Base-by-base conservation (phyloP, 23 red algal species). In the Rhodosorus marinus region DNA sequence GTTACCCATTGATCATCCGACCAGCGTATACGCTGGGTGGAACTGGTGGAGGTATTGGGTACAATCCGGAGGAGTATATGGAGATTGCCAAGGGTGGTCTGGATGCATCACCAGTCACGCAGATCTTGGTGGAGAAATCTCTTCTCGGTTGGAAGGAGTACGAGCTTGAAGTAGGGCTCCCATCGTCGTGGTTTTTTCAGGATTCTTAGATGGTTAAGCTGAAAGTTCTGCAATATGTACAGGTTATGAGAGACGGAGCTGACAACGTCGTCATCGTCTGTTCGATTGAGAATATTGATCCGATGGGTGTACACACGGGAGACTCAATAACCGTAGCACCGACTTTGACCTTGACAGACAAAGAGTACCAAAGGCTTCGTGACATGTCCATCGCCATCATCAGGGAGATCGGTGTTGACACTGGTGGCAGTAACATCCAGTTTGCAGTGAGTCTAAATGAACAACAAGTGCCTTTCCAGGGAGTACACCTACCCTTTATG, bases 241-340 rank as follows among this genome's bases (percentile, higher is more conserved):
- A n/a, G n/a, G n/a, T n/a, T n/a, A 75, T 98, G 57, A 72, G 90
- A 31, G 90, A 98, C 72, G 70, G 63, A 8, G 64, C 47, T 15
- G 90, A 98, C 57, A 98, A 98, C 46, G 90, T 98, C 1, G 90
- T 98, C 4, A 98, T 98, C 34, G 64, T 98, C 8, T 98, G 90
- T 56, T 51, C 49, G 31, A 84, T 98, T 65, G 90, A 98, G 51
- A 98, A 98, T 49, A 52, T 98, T 52, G 90, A 98, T 56, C 90
- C 90, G n/a, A 98, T 98, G 90, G 90, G 90, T 38, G 72, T 98
- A 14, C 90, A 98, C 56, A 98, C 90, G 17, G 90, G 90, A 20
- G 90, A 98, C 45, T 79, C 69, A 24, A 83, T 98, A 53, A 98
- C 90, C 2, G 90, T 98, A 24, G 90, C 90, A 2, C 90, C 90